Evolutionary conservation across 179 eudicot species (phyloP).

Genomic region (Pouteria campechiana): DNA sequence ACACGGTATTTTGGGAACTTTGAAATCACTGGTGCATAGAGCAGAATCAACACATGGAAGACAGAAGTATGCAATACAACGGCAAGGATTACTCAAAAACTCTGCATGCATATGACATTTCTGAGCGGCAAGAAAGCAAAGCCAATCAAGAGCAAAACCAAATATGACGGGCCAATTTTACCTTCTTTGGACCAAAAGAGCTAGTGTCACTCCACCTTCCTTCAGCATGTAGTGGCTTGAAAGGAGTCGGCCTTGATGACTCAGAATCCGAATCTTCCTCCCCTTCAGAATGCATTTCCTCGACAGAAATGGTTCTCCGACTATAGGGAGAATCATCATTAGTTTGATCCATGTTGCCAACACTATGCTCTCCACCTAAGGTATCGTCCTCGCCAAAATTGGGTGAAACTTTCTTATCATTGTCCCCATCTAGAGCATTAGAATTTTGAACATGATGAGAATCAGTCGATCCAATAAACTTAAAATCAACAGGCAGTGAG

Average conservation of each 20-base stretch:
- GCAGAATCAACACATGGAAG: neutral
- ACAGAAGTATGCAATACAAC: neutral
- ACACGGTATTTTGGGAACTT: no score
- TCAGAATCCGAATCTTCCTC: conserved; percentile 31
- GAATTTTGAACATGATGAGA: conserved; percentile 9
- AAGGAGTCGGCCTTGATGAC: conserved; percentile 32
- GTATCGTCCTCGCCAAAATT: conserved; percentile 24
- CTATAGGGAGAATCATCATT: conserved; percentile 84
- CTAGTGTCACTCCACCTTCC: conserved; percentile 83
- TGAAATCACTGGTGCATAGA: no score
- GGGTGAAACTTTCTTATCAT: conserved; percentile 1
- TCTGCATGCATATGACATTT: no score
- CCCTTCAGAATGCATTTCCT: conserved; percentile 15
- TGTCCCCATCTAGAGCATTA: conserved; percentile 9
- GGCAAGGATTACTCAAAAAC: no score
- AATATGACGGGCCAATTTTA: conserved; percentile 11
- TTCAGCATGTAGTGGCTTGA: conserved; percentile 30
- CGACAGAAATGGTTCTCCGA: conserved; percentile 18
- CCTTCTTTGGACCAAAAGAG: conserved; percentile 69
- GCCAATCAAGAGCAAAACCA: conserved; percentile 1
- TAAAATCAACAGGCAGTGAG: conserved; percentile 63
- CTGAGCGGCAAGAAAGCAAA: neutral
- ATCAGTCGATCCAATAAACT: conserved; percentile 30
- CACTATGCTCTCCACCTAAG: conserved; percentile 10
- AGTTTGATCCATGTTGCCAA: conserved; percentile 20